These are phyloP conservation scores for Pythium phragmiticola DNA, from an alignment of 352 stramenopile species.

Conservation along the genomic window DNA sequence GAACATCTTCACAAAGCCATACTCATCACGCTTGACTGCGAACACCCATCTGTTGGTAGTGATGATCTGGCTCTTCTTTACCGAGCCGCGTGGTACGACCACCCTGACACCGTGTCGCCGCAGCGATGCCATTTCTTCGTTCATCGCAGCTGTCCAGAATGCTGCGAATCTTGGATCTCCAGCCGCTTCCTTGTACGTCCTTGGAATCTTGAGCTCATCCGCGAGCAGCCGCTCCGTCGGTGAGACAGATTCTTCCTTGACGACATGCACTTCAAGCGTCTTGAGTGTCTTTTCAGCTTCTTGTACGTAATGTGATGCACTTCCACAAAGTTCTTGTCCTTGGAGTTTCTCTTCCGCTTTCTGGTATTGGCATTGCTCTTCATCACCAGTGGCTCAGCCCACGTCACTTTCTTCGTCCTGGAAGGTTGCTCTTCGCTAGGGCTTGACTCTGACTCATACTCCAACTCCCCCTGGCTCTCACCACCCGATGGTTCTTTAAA, in stretches of 20 bases:
- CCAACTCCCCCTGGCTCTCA: no score
- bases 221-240: not conserved
- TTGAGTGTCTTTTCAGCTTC: not conserved
- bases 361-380: no score
- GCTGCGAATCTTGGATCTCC: not conserved
- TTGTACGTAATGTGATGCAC: no score
- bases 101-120: not conserved
- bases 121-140: slow-evolving; percentile 7
- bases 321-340: no score
- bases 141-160: not conserved
- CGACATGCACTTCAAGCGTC: not conserved
- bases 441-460: no score
- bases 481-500: no score
- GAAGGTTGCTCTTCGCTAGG: no score
- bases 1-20: slow-evolving; percentile 4
- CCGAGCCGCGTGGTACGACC: not conserved
- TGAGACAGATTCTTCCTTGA: not conserved
- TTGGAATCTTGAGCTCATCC: not conserved
- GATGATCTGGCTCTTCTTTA: not conserved
- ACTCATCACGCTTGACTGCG: slow-evolving; percentile 15
- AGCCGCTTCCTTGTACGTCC: not conserved
- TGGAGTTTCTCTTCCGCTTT: no score
- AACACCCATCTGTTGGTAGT: slow-evolving; percentile 12
- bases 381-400: no score
- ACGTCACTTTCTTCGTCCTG: no score